Evolutionary conservation across 192 early-diverging fungal genomes (phyloP).

Genomic region (Backusella morwellensis): DNA sequence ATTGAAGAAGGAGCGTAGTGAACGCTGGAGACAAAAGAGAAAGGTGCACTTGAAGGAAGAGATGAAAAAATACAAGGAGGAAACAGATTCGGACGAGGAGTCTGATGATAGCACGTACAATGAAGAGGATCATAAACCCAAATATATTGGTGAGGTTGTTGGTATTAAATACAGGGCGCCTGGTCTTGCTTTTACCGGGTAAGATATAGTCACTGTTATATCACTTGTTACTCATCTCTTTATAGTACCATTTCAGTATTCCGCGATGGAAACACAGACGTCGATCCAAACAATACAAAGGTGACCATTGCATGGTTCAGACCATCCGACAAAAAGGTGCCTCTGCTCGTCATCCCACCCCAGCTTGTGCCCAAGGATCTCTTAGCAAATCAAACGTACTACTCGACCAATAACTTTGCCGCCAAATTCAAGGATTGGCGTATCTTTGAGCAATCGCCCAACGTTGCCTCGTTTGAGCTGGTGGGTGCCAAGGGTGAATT

Average conservation of each 20-base stretch:
- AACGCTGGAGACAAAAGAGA: slow-evolving; percentile 17
- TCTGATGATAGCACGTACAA: slow-evolving; percentile 38
- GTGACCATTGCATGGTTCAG: slow-evolving; percentile 66
- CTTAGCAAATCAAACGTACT: slow-evolving; percentile 53
- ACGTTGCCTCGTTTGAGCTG: slow-evolving; percentile 46
- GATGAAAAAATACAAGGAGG: slow-evolving; percentile 13
- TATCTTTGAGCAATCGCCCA: slow-evolving; percentile 56
- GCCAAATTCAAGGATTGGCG: slow-evolving; percentile 58
- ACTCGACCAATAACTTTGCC: not conserved
- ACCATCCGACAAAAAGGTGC: slow-evolving; percentile 71
- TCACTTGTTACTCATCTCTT: not conserved
- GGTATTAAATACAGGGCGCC: slow-evolving; percentile 42
- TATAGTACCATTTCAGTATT: not conserved
- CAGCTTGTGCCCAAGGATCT: slow-evolving; percentile 62
- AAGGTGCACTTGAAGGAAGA: not conserved
- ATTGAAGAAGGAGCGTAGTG: slow-evolving; percentile 38
- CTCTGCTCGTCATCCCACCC: slow-evolving; percentile 65
- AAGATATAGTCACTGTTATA: not conserved
- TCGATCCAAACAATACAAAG: slow-evolving; percentile 13
- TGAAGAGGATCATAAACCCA: slow-evolving; percentile 43
- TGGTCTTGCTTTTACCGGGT: slow-evolving; percentile 43
- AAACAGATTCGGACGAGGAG: not conserved
- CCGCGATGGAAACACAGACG: not conserved
- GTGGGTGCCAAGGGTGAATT: slow-evolving; percentile 70
- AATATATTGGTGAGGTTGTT: slow-evolving; percentile 51